These are phyloP conservation scores for Plasmodium knowlesi DNA, from an alignment of 169 alveolate species.

Conservation along the genomic window DNA sequence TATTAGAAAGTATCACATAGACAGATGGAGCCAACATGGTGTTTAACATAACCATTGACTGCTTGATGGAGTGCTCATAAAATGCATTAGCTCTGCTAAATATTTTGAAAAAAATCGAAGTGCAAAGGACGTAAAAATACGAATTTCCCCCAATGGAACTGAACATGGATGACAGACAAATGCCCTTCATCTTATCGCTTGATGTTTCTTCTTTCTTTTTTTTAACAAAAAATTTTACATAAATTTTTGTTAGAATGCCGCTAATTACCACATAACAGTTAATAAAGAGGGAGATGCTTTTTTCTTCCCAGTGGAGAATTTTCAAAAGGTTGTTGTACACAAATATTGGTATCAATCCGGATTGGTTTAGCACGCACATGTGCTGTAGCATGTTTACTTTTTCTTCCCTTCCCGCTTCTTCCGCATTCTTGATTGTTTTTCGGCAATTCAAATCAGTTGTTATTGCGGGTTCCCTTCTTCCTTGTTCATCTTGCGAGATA, in stretches of 20 bases:
- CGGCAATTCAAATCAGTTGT: neutral
- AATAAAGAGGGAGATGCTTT: constrained; percentile 5
- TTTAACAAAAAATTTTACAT: constrained; percentile 15
- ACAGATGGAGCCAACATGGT: constrained; percentile 43
- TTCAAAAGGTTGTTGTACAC: constrained; percentile 8
- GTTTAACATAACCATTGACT: neutral
- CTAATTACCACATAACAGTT: constrained; percentile 25
- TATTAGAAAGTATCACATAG: constrained; percentile 24
- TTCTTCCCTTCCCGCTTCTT: neutral
- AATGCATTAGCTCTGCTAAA: neutral
- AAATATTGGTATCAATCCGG: constrained; percentile 49
- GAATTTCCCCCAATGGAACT: neutral
- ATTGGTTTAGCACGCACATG: constrained; percentile 37
- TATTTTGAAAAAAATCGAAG: constrained; percentile 29
- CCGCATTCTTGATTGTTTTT: neutral
- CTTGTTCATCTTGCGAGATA: neutral
- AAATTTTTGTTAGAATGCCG: constrained; percentile 15
- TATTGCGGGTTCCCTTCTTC: too few relatives aligned
- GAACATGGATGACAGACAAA: neutral
- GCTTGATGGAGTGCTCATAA: constrained; percentile 5
- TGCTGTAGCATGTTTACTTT: constrained; percentile 15
- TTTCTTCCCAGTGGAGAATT: neutral
- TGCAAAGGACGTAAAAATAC: neutral
- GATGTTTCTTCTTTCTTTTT: neutral
- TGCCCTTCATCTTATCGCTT: neutral